A percentile compares a stretch with the other conserved stretches of the same genome.
Conservation (phyloP, 176 grass and related monocot species). For the Saccharum officinarum region DNA sequence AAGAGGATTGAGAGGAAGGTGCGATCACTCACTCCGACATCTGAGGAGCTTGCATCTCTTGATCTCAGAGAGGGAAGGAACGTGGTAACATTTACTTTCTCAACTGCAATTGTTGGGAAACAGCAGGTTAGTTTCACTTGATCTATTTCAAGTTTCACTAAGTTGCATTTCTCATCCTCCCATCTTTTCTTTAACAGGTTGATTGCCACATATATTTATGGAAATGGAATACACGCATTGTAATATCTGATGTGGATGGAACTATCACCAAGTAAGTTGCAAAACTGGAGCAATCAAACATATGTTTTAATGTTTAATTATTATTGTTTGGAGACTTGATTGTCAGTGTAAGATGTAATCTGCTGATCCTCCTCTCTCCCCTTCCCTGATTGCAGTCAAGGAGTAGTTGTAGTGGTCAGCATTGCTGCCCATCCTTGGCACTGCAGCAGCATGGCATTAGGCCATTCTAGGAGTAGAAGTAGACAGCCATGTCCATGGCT, state of each 20-base stretch:
- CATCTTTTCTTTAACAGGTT: conserved; percentile 55
- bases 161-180: conserved; percentile 25
- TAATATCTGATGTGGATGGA: conserved; percentile 98
- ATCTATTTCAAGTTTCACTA: conserved; percentile 7
- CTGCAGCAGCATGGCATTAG: no score
- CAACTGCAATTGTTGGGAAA: conserved; percentile 81
- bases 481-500: no score
- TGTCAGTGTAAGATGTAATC: no score
- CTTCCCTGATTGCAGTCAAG: no score
- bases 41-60: conserved; percentile 81
- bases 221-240: conserved; percentile 86
- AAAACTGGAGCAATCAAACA: conserved; percentile 12
- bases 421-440: no score
- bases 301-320: conserved; percentile 15
- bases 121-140: conserved; percentile 63
- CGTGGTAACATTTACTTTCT: conserved; percentile 84
- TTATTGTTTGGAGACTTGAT: neutral
- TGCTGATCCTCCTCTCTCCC: no score
- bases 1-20: conserved; percentile 59
- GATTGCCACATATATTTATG: conserved; percentile 93
- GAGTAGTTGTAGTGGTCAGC: no score
- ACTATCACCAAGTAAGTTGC: conserved; percentile 93
- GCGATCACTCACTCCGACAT: conserved; percentile 66
- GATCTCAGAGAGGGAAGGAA: conserved; percentile 88
- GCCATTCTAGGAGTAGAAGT: no score